Base-by-base conservation (phyloP, 345 rosid species). In the Draba incana region DNA sequence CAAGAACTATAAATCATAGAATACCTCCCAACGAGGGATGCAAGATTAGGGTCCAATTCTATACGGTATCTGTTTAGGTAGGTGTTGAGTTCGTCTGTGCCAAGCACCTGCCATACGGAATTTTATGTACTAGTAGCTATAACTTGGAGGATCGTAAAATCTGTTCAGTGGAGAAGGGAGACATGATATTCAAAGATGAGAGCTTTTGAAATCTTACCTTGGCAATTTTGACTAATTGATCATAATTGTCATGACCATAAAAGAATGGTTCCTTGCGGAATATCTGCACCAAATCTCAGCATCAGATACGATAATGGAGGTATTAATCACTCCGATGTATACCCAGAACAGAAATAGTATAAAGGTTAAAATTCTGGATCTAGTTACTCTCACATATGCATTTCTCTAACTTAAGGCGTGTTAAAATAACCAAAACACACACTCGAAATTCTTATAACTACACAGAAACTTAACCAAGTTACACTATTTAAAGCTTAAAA, bases 181-280 rank as follows among this genome's bases (percentile, higher is more conserved):
- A 39, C 16, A 20, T 10, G 57, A 63, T 11, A 54, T 62, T 35
- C 56, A 52, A 64, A 15, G 9, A 10, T 28, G 42, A 64, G 55
- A 53, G 43, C 57, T 66, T 59, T 24, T 33, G 2, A 14, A 14
- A 66, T 66, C 4, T 45, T 82, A 89, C 99, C 96, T 91, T 94
- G 49, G 96, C 97, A 54, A 94, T 88, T 85, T 94, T 91, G 70
- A 94, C 96, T 81, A 94, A 78, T 64, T 94, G 99, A 77, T 94
- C 99, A 81, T 93, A 81, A 71, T 94, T 94, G 81, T 94, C 99
- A 81, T 87, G 98, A 61, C 98, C 98, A 68, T 93, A 90, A 82
- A 93, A 93, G 83, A 93, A 93, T 12, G 99, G 99, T 71, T 94
- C 99, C 83, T 94, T 94, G 2, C 99, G 91, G 73, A 91, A 94